These are phyloP conservation scores for Penicillium longicatenatum DNA, from an alignment of 495 filamentous ascomycete species.

Conservation along the genomic window DNA sequence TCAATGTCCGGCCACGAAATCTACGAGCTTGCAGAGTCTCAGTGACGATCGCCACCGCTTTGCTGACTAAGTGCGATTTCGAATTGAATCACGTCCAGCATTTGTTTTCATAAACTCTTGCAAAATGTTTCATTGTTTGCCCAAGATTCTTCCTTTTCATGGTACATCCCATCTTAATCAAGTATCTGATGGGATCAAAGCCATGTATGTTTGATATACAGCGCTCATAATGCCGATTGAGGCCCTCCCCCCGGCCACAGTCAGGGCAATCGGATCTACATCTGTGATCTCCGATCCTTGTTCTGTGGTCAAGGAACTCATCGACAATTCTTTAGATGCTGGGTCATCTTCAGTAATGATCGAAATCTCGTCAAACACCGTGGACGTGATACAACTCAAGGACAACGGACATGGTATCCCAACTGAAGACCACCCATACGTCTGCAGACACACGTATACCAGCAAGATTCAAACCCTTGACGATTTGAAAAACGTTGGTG, in stretches of 20 bases:
- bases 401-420: constrained; percentile 89
- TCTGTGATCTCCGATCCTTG: constrained; percentile 72
- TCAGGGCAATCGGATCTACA: constrained; percentile 69
- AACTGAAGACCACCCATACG: constrained; percentile 63
- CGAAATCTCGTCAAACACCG: constrained; percentile 70
- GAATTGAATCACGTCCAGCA: neutral
- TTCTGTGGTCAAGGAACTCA: constrained; percentile 82
- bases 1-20: no score
- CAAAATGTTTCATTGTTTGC: neutral
- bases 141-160: neutral
- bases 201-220: constrained; percentile 16
- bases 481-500: constrained; percentile 68
- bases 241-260: constrained; percentile 64
- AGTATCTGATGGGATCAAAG: neutral
- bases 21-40: no score
- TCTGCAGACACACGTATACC: constrained; percentile 74
- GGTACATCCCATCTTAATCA: neutral
- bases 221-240: constrained; percentile 59
- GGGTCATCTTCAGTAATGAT: constrained; percentile 71
- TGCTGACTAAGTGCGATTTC: neutral
- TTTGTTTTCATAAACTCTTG: neutral
- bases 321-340: constrained; percentile 92
- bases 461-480: constrained; percentile 79
- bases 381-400: constrained; percentile 84
- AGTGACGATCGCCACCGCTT: neutral